Base-by-base conservation (phyloP, 352 stramenopile species). In the Phytophthora melonis region DNA sequence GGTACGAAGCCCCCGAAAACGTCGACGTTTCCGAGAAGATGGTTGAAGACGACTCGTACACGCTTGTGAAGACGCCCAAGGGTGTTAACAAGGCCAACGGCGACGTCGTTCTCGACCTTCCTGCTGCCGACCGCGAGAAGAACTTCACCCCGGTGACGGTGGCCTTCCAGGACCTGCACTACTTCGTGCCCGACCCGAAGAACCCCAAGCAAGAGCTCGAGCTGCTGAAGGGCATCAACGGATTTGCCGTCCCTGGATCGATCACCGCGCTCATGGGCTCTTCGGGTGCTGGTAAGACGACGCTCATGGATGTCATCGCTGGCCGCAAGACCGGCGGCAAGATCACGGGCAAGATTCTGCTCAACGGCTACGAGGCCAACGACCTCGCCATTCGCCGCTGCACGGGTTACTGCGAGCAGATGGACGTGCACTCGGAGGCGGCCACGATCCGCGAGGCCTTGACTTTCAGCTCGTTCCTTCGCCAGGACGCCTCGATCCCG, bases 391-490 rank as follows among this genome's bases (percentile, higher is more conserved):
- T 87, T 34, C 78, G 75, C 32, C 80, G 80, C 0, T 78, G 74
- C 53, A 87, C 80, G 30, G 81, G 78, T 5, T 88, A 88, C 72
- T 88, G 81, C 30, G 81, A 88, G 63, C 93, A 98, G 72, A 95
- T 98, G 75, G 93, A 98, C 68, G 88, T 92, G 18, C 86, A 98
- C 50, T 87, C 88, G 21, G 82, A 93, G 58, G 95, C 91, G 1
- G 53, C 63, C 27, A 70, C 63, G 10, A 50, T 70, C 19, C 78
- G 90, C 21, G 93, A 98, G 65, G 84, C 89, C 13, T 86, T 98
- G 30, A 68, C 73, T 6, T 98, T 98, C 65, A 94, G 84, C 56
- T 90, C 93, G 9, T 86, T 87, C 53, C 64, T 98, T 23, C 76
- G 90, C 50, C 71, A 78, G 43, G 71, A 71, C 14, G 60, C 57